Evolutionary conservation across 2,329 filamentous ascomycete genomes (phyloP).

Genomic region (Trichophaea hybrida): DNA sequence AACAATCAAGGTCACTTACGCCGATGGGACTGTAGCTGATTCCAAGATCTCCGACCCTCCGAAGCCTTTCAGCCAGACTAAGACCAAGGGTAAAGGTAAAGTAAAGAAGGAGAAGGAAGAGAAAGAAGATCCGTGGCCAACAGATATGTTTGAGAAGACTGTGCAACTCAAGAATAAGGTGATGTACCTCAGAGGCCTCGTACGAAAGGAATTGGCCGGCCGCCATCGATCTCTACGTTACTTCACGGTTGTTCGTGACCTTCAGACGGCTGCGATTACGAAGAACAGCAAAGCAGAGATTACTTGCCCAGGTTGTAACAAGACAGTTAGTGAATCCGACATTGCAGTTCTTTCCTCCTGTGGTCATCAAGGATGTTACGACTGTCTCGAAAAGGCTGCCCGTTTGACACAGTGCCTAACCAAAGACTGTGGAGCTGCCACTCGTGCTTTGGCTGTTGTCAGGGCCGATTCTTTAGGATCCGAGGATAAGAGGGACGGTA

Average conservation of each 20-base stretch:
- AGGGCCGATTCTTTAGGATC: constrained; percentile 30
- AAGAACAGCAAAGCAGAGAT: constrained; percentile 10
- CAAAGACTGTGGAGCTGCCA: constrained; percentile 32
- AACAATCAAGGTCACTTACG: not conserved
- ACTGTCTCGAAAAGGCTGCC: constrained; percentile 30
- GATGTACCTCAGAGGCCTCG: constrained; percentile 20
- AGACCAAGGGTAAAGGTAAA: constrained; percentile 4
- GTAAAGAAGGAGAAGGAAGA: constrained; percentile 5
- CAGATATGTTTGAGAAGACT: constrained; percentile 17
- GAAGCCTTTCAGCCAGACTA: not conserved
- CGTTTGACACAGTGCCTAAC: constrained; percentile 32
- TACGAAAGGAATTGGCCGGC: constrained; percentile 29
- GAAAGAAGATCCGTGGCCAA: constrained; percentile 16
- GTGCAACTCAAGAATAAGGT: constrained; percentile 19
- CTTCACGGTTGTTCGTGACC: constrained; percentile 28
- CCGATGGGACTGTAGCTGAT: not conserved
- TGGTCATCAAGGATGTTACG: constrained; percentile 39
- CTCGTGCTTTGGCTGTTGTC: constrained; percentile 33
- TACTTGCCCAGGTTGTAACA: constrained; percentile 31
- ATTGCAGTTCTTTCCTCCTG: constrained; percentile 37
- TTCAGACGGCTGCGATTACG: constrained; percentile 25
- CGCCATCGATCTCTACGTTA: constrained; percentile 30
- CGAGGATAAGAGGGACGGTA: constrained; percentile 22
- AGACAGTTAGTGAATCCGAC: constrained; percentile 24
- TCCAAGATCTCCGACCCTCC: not conserved